phyloP scores from a whole-genome alignment of 768 basidiomycete genomes.

The Clathrus columnatus region DNA sequence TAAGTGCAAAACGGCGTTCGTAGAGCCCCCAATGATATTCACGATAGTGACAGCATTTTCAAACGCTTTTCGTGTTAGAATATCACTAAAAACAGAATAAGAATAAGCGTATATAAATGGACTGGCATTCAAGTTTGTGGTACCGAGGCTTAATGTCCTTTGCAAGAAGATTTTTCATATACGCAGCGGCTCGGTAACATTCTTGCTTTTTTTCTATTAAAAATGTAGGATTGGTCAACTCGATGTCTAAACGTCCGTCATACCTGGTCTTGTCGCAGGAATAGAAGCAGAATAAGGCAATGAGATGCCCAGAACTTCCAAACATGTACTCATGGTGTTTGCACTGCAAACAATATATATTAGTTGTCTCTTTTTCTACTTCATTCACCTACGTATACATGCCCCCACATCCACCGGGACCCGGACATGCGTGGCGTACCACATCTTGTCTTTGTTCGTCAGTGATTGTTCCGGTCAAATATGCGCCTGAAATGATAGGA shows the following conservation, averaged over 20 bases:
- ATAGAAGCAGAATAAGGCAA: slow-evolving; percentile 57
- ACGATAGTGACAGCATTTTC: slow-evolving; percentile 77
- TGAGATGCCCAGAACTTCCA: slow-evolving; percentile 81
- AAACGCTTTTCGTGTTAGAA: slow-evolving; percentile 62
- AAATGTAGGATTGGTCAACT: not conserved
- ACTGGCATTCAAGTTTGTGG: not conserved
- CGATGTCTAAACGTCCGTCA: slow-evolving; percentile 10
- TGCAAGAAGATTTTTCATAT: slow-evolving; percentile 65
- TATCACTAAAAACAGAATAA: slow-evolving; percentile 33
- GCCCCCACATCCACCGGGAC: slow-evolving; percentile 77
- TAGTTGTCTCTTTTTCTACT: not conserved
- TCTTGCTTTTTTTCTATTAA: slow-evolving; percentile 69
- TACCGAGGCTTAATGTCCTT: slow-evolving; percentile 76
- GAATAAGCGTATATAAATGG: not conserved
- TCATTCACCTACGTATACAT: slow-evolving; percentile 63
- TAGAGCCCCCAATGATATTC: slow-evolving; percentile 78
- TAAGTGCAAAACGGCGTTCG: slow-evolving; percentile 80
- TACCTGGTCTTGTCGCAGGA: slow-evolving; percentile 66
- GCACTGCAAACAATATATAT: slow-evolving; percentile 34
- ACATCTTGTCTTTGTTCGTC: slow-evolving; percentile 81
- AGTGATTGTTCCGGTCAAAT: slow-evolving; percentile 61
- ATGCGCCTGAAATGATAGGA: slow-evolving; percentile 50
- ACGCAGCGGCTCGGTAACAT: slow-evolving; percentile 69
- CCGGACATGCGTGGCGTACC: slow-evolving; percentile 77
- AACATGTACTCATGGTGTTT: slow-evolving; percentile 80